Evolutionary conservation across 1,284 basidiomycete genomes (phyloP), one percentile per base, ranked within the genome.

Genomic region (Rhodotorula mucilaginosa): DNA sequence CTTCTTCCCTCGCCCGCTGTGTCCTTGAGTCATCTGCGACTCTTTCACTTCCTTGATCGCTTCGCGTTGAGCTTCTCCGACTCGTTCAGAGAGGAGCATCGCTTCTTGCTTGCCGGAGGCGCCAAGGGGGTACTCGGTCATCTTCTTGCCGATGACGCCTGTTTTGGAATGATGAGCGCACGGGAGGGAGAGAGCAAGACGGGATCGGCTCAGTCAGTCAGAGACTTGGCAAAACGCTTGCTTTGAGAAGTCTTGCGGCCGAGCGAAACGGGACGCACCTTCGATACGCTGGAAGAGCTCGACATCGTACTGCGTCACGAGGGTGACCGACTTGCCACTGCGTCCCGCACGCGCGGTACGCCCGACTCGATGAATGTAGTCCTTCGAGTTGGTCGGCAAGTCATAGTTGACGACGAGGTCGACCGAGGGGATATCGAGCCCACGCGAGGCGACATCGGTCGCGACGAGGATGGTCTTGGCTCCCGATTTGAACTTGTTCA

Each of bases 391-490:
- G 10, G 93, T 93, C 1, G 97, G 97, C 73, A 98, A 91, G 81
- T 99, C 96, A 81, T 93, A 99, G 82, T 99, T 99, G 83, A 99
- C 92, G 65, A 99, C 96, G 54, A 95, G 84, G 80, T 99, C 97
- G 39, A 99, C 97, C 23, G 91, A 88, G 7, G 96, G 95, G 71
- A 99, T 97, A 82, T 99, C 97, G 47, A 99, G 85, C 80, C 97
- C 97, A 78, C 92, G 89, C 80, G 90, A 92, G n/a, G 97, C 97
- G 63, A 99, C 89, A 81, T 99, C 97, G 0, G 97, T 99, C 15
- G 97, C 97, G 5, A 99, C 92, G 23, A 99, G 84, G 64, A 99
- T 88, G 74, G 87, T 91, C 67, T 93, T 85, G n/a, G 91, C 92
- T 10, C 97, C 97, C 67, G 90, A 89, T 83, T 96, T 97, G 83